A percentile compares a stretch with the other conserved stretches of the same genome.
Conservation (phyloP, 1,284 basidiomycete genomes). For the Malassezia dermatis region DNA sequence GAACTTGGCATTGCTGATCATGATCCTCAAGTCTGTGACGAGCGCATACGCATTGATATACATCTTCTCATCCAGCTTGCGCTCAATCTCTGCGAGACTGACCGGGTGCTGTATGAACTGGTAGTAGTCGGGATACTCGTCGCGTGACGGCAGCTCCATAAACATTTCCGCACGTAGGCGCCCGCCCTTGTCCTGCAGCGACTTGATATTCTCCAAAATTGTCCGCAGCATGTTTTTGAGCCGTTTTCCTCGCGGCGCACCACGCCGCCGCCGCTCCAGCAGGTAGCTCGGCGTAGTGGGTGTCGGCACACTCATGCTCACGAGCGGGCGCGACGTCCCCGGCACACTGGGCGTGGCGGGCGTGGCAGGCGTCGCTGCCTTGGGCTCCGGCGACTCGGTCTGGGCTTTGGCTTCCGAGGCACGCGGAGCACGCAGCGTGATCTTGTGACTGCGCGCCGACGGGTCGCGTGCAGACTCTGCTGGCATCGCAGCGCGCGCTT, state of each 20-base stretch:
- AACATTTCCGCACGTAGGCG: slow-evolving; percentile 28
- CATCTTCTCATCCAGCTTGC: slow-evolving; percentile 22
- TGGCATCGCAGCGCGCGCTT: neutral
- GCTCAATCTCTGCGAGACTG: slow-evolving; percentile 32
- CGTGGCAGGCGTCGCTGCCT: neutral
- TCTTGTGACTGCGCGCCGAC: slow-evolving; percentile 2
- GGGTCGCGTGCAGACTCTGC: neutral
- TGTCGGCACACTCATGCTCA: neutral
- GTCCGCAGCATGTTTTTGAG: slow-evolving; percentile 36
- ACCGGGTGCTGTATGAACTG: slow-evolving; percentile 34
- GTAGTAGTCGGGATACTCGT: slow-evolving; percentile 44
- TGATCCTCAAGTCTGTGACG: slow-evolving; percentile 32
- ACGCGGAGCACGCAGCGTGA: slow-evolving; percentile 12
- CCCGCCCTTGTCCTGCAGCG: slow-evolving; percentile 19
- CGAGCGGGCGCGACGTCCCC: neutral
- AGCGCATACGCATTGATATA: slow-evolving; percentile 39
- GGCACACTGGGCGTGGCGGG: neutral
- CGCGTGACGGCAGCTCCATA: slow-evolving; percentile 29
- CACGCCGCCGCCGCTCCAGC: slow-evolving; percentile 12
- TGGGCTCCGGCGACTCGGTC: neutral
- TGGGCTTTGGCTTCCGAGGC: neutral
- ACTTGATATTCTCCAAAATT: slow-evolving; percentile 25
- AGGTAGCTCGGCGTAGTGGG: slow-evolving; percentile 1
- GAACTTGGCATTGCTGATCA: slow-evolving; percentile 43
- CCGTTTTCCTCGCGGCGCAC: slow-evolving; percentile 36